These are phyloP conservation scores for Tricholoma bakamatsutake DNA, from an alignment of 768 basidiomycete genomes.

Conservation along the genomic window DNA sequence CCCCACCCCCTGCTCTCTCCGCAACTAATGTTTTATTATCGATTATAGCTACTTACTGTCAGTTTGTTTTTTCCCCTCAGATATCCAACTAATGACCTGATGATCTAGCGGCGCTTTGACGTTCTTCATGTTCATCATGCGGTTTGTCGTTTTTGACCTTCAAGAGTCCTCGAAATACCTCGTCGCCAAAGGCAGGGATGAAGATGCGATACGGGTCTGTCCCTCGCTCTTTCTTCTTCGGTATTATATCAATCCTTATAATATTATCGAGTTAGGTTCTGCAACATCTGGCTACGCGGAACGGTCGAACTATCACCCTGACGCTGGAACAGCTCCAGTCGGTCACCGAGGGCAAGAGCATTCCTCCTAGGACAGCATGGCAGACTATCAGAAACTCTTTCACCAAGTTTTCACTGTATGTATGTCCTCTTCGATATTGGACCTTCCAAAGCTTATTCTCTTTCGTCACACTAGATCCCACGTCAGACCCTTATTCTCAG, in stretches of 20 bases:
- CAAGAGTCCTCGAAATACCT: slow-evolving; percentile 62
- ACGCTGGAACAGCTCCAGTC: slow-evolving; percentile 38
- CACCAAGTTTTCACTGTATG: slow-evolving; percentile 35
- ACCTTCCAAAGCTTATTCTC: not conserved
- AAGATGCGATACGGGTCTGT: slow-evolving; percentile 43
- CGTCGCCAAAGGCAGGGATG: slow-evolving; percentile 49
- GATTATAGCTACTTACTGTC: not conserved
- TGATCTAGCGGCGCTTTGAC: slow-evolving; percentile 39
- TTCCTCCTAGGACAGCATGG: slow-evolving; percentile 18
- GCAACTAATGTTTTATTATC: not conserved
- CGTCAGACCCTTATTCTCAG: slow-evolving; percentile 43
- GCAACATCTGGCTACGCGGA: slow-evolving; percentile 40
- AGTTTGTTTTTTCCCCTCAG: not conserved
- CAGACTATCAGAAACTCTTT: slow-evolving; percentile 29
- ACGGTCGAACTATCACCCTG: slow-evolving; percentile 39
- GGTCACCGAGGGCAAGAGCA: slow-evolving; percentile 16
- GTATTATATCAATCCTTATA: not conserved
- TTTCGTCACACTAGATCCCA: slow-evolving; percentile 31
- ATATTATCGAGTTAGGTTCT: slow-evolving; percentile 30
- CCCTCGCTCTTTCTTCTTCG: not conserved
- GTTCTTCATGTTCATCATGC: slow-evolving; percentile 45
- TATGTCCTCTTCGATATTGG: not conserved
- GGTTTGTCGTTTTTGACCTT: slow-evolving; percentile 52
- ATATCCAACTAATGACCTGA: not conserved
- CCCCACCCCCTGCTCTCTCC: not conserved